Conservation (phyloP, 2,329 filamentous ascomycete species). For the Neocucurbitaria cava region DNA sequence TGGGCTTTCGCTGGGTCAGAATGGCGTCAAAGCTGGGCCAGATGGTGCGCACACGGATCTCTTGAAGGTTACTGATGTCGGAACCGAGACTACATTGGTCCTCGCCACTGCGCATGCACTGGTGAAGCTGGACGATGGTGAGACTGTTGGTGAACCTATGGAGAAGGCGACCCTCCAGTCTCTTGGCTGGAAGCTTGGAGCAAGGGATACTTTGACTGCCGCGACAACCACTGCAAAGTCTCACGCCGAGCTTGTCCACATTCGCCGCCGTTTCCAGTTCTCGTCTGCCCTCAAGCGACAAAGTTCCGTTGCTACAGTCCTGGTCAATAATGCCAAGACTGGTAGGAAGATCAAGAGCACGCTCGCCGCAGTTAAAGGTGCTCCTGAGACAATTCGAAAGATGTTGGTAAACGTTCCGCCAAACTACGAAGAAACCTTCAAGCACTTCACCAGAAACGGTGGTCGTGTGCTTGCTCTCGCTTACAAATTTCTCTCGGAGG, state of each 20-base stretch:
- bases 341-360: conserved; percentile 82
- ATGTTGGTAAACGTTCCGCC: conserved; percentile 84
- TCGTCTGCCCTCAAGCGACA: conserved; percentile 96
- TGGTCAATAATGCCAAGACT: conserved; percentile 72
- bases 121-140: conserved; percentile 95
- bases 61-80: conserved; percentile 71
- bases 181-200: conserved; percentile 91
- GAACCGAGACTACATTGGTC: conserved; percentile 86
- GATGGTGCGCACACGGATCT: conserved; percentile 86
- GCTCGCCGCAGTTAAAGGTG: conserved; percentile 95
- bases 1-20: conserved; percentile 76
- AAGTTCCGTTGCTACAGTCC: conserved; percentile 87
- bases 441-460: conserved; percentile 95
- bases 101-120: conserved; percentile 94
- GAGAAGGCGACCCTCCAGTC: conserved; percentile 93
- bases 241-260: conserved; percentile 78
- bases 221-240: conserved; percentile 63
- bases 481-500: conserved; percentile 87
- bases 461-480: conserved; percentile 92
- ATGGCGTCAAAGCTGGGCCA: conserved; percentile 70
- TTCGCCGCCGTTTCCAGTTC: conserved; percentile 97
- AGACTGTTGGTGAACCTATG: conserved; percentile 98
- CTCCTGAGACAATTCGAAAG: conserved; percentile 93
- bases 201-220: conserved; percentile 81
- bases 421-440: conserved; percentile 97